Conservation (phyloP, 208 protist genomes). For the Trypanosoma caninum region DNA sequence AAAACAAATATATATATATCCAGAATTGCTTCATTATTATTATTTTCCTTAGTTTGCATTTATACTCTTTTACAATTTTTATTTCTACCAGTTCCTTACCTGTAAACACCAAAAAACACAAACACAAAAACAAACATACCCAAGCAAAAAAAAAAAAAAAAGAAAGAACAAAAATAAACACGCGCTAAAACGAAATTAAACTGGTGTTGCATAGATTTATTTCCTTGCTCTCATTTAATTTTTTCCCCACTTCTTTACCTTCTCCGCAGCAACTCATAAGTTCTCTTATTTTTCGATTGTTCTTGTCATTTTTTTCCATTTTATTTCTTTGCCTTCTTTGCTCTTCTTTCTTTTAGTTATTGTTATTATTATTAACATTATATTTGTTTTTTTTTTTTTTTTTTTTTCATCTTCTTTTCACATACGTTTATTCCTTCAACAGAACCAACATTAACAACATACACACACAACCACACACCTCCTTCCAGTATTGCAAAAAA, state of each 20-base stretch:
- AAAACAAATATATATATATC: too few relatives aligned
- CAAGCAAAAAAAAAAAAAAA: too few relatives aligned
- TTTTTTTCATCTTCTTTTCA: background rate
- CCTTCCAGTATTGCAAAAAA: background rate
- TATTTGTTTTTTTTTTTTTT: background rate
- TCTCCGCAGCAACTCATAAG: background rate
- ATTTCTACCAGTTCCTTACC: too few relatives aligned
- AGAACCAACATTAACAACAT: background rate
- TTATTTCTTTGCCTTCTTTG: background rate
- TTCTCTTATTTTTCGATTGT: background rate
- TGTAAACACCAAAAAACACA: too few relatives aligned
- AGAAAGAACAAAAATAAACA: too few relatives aligned
- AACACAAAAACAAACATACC: too few relatives aligned
- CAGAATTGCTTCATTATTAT: too few relatives aligned
- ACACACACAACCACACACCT: constrained; percentile 2
- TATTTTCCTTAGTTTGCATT: too few relatives aligned
- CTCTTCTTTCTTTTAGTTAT: constrained; percentile 6
- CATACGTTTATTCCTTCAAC: background rate
- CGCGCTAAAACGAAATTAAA: too few relatives aligned
- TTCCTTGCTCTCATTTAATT: background rate
- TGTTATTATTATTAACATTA: background rate
- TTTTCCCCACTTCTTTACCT: background rate
- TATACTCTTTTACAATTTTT: too few relatives aligned
- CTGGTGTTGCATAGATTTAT: too few relatives aligned
- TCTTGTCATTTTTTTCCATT: background rate